Conservation (phyloP, 2,329 filamentous ascomycete species). For the Epichloe scottii region DNA sequence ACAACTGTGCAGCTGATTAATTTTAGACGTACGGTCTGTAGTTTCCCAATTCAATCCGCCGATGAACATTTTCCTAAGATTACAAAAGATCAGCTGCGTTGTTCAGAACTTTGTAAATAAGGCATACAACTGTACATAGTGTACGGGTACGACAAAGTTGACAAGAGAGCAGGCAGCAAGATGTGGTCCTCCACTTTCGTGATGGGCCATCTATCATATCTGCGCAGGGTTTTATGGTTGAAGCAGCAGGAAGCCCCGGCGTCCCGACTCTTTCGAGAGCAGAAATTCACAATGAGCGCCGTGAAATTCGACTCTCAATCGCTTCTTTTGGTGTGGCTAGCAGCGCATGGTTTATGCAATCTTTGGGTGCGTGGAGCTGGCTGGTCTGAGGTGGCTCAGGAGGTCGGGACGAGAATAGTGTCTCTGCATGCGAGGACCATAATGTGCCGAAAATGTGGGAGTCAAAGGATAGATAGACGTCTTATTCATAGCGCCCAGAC, state of each 20-base stretch:
- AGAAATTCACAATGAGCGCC: background rate
- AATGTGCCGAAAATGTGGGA: background rate
- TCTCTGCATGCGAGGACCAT: background rate
- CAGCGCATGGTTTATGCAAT: background rate
- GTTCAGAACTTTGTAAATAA: background rate
- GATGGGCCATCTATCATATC: background rate
- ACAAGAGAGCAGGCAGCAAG: background rate
- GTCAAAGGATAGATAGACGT: background rate
- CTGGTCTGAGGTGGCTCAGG: background rate
- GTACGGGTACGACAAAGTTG: background rate
- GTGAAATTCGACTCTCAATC: background rate
- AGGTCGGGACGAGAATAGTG: background rate
- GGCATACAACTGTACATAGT: background rate
- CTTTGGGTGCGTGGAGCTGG: background rate
- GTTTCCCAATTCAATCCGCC: conserved; percentile 98
- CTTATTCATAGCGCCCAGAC: background rate
- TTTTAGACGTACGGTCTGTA: conserved; percentile 67
- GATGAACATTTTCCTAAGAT: conserved; percentile 94
- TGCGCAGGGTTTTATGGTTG: background rate
- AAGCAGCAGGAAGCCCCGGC: background rate
- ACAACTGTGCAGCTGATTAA: background rate
- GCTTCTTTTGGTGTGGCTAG: background rate
- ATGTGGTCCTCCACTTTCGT: background rate
- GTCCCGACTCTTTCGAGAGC: background rate
- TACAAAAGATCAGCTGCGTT: conserved; percentile 2